Percentiles rank a stretch among this genome's conserved stretches.
These are phyloP conservation scores for Pulveroboletus frians DNA, from an alignment of 768 basidiomycete genomes.

Conservation along the genomic window DNA sequence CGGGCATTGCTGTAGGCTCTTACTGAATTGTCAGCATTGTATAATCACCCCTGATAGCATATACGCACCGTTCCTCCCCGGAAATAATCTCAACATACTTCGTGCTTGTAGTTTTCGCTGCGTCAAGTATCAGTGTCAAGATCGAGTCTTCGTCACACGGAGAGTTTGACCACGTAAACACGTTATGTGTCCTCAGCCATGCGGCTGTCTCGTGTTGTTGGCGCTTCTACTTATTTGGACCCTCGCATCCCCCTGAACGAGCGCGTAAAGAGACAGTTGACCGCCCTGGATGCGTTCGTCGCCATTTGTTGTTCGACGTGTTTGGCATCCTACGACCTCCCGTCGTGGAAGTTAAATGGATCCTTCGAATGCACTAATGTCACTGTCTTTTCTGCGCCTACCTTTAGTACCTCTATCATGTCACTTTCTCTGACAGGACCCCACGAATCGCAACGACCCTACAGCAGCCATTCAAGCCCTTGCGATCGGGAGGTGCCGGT, in stretches of 20 bases:
- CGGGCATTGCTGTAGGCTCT: neutral
- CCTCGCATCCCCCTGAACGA: slow-evolving; percentile 38
- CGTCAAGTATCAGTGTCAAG: neutral
- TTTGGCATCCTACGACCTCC: slow-evolving; percentile 32
- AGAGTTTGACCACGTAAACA: neutral
- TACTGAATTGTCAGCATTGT: neutral
- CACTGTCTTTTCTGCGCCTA: slow-evolving; percentile 26
- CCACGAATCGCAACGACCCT: slow-evolving; percentile 16
- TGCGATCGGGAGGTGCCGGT: slow-evolving; percentile 16
- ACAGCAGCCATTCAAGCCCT: slow-evolving; percentile 12
- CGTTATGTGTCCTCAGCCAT: neutral
- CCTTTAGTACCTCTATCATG: slow-evolving; percentile 20
- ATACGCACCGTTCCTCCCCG: neutral
- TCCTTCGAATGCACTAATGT: slow-evolving; percentile 30
- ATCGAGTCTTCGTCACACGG: neutral
- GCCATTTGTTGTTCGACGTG: slow-evolving; percentile 30
- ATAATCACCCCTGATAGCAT: neutral
- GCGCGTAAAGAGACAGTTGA: slow-evolving; percentile 34
- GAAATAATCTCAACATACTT: neutral
- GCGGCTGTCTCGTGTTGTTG: neutral
- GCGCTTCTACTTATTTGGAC: neutral
- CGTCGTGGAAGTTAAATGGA: slow-evolving; percentile 27
- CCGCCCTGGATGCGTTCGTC: too few relatives aligned
- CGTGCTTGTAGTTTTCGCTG: neutral
- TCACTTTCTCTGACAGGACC: slow-evolving; percentile 17